A percentile compares a stretch with the other conserved stretches of the same genome.
Conservation (phyloP, 176 grass and related monocot genomes). For the Triticum aestivum region IWGSC_CS_RefSeq_v2.1 NC_057807.1:542932144-542932643, state of each 20-base stretch:
- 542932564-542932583: too few relatives aligned
- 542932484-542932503: background rate
- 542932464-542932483: background rate
- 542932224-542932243: background rate
- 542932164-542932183: background rate
- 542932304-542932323: background rate
- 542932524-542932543: background rate
- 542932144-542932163: background rate
- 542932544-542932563: too few relatives aligned
- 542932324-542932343: background rate
- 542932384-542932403: background rate
- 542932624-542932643: too few relatives aligned
- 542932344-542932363: too few relatives aligned
- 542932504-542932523: background rate
- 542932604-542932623: too few relatives aligned
- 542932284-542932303: background rate
- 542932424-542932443: too few relatives aligned
- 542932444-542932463: background rate
- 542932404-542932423: background rate
- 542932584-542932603: too few relatives aligned
- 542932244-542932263: background rate
- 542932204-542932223: background rate
- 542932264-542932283: background rate
- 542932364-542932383: background rate
- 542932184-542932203: too few relatives aligned